phyloP scores from a whole-genome alignment of 805 yeast species.

The Saccharomyces eubayanus region DNA sequence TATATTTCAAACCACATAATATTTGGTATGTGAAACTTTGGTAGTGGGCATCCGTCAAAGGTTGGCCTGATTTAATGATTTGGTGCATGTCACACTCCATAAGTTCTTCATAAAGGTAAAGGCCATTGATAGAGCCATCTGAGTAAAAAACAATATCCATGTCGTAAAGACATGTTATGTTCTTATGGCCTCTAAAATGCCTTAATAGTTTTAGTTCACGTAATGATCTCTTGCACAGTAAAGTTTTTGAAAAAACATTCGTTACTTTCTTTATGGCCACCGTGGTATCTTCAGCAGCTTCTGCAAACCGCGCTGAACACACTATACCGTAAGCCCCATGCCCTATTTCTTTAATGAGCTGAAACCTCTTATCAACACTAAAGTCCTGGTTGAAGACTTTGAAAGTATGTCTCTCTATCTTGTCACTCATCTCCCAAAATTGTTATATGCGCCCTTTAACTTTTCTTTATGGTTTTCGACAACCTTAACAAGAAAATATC shows the following conservation, averaged over 20 bases:
- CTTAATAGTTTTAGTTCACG: conserved; percentile 84
- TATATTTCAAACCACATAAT: conserved; percentile 79
- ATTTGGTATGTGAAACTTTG: conserved; percentile 90
- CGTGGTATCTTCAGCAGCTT: conserved; percentile 61
- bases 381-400: conserved; percentile 86
- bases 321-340: conserved; percentile 98
- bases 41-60: conserved; percentile 88
- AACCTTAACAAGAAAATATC: background rate
- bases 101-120: conserved; percentile 87
- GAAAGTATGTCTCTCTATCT: conserved; percentile 39
- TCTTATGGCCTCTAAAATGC: conserved; percentile 93
- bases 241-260: conserved; percentile 83
- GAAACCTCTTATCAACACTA: conserved; percentile 80
- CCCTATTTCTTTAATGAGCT: conserved; percentile 86
- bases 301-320: conserved; percentile 81
- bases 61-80: conserved; percentile 87
- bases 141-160: conserved; percentile 67
- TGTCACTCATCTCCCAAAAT: conserved; percentile 17
- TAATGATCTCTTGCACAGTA: conserved; percentile 83
- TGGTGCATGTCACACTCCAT: conserved; percentile 99
- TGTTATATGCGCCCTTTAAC: background rate
- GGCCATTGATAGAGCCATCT: conserved; percentile 77
- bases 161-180: conserved; percentile 91
- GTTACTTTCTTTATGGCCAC: conserved; percentile 97
- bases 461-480: background rate